phyloP scores from a whole-genome alignment of 108 stramenopile genomes.

The Cyclotella baltica region DNA sequence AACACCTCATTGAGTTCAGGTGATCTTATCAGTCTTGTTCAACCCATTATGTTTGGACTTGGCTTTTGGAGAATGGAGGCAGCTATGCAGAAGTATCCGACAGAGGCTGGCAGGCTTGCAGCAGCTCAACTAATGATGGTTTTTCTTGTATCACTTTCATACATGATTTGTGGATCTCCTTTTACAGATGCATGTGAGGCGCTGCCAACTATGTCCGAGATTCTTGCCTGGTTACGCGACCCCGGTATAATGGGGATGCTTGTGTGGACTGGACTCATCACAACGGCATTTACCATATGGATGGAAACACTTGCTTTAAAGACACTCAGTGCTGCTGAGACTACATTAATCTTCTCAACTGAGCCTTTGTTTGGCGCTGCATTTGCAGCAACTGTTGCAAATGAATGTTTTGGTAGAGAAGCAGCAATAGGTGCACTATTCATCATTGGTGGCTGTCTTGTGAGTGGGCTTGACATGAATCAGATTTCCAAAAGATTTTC shows the following conservation, averaged over 20 bases:
- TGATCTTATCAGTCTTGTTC: conserved; percentile 71
- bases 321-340: conserved; percentile 88
- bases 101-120: conserved; percentile 74
- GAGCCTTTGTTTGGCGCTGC: conserved; percentile 91
- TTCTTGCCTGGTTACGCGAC: conserved; percentile 59
- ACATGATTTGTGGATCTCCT: conserved; percentile 45
- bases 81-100: conserved; percentile 71
- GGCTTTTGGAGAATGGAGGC: conserved; percentile 86
- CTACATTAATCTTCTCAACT: conserved; percentile 90
- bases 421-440: conserved; percentile 65
- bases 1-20: conserved; percentile 51
- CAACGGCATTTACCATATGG: conserved; percentile 89
- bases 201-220: conserved; percentile 22
- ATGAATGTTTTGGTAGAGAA: conserved; percentile 79
- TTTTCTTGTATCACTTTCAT: conserved; percentile 58
- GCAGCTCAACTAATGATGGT: conserved; percentile 88
- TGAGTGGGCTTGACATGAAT: conserved; percentile 59
- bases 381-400: conserved; percentile 81
- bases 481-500: background rate
- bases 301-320: conserved; percentile 91
- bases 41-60: conserved; percentile 89
- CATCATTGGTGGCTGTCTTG: conserved; percentile 71
- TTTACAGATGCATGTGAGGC: conserved; percentile 29
- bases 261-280: conserved; percentile 90
- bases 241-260: conserved; percentile 67